phyloP scores from a whole-genome alignment of 2,329 filamentous ascomycete genomes.

The Ophiobolus disseminans region DNA sequence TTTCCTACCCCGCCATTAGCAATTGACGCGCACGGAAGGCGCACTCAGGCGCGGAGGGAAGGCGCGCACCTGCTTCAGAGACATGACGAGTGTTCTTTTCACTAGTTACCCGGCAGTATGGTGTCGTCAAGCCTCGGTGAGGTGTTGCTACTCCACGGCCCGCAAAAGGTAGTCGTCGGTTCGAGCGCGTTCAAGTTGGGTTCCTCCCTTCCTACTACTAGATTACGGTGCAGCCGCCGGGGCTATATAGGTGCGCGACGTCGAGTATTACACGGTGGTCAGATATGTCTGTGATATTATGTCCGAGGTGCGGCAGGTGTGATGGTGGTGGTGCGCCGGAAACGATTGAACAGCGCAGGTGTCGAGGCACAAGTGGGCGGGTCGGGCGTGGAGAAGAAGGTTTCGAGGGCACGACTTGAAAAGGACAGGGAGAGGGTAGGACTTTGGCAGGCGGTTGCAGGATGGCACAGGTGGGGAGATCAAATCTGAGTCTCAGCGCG shows the following conservation, averaged over 20 bases:
- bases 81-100: conserved; percentile 52
- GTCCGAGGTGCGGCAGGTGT: conserved; percentile 4
- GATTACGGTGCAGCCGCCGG: conserved; percentile 40
- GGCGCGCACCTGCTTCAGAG: conserved; percentile 55
- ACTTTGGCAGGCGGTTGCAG: conserved; percentile 47
- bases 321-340: conserved; percentile 16
- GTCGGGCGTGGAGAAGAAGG: conserved; percentile 32
- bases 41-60: conserved; percentile 12
- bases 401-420: conserved; percentile 37
- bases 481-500: conserved; percentile 47
- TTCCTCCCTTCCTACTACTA: conserved; percentile 17
- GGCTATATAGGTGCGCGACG: conserved; percentile 28
- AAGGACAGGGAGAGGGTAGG: conserved; percentile 37
- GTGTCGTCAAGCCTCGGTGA: conserved; percentile 48
- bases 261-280: conserved; percentile 23
- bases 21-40: conserved; percentile 21
- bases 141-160: conserved; percentile 34
- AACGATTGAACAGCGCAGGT: conserved; percentile 29
- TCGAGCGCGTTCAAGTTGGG: conserved; percentile 24
- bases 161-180: conserved; percentile 29
- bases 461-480: conserved; percentile 45
- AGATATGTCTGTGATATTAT: conserved; percentile 5
- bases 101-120: conserved; percentile 50
- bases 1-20: conserved; percentile 71
- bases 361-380: conserved; percentile 31